Evolutionary conservation across 805 yeast genomes (phyloP), one percentile per base, ranked within the genome.

Genomic region (Candida tibetensis): DNA sequence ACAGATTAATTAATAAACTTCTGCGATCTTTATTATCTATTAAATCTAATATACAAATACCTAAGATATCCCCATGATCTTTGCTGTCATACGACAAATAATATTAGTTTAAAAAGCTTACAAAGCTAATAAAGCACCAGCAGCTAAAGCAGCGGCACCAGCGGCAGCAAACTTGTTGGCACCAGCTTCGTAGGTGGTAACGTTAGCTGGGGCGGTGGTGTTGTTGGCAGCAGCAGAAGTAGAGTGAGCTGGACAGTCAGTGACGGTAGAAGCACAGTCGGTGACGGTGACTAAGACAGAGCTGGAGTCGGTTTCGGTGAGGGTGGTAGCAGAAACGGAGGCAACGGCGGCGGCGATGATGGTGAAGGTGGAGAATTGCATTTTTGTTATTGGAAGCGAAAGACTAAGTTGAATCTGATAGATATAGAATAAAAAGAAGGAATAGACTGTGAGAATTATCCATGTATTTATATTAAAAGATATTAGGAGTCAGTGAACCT

Each of bases 71-170:
- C 25, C 25, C 9, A 27, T 27, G n/a, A 13, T 13, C 5, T 12
- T 12, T 14, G 29, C 29, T 12, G 13, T 12, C 7, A 12, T 6
- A 6, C 6, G 29, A 19, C 25, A 25, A 18, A 17, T 14, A 19
- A 29, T 28, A 35, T 21, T 35, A 35, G 38, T 33, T 21, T 39
- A 42, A 35, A n/a, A 26, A 27, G 22, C 39, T 46, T 46, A 46
- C 45, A 46, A 46, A 40, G 49, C 49, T 41, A 46, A 76, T 57
- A 68, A 66, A 61, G 72, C 74, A 66, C 72, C 72, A 37, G 67
- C 68, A 58, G 72, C 72, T 58, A 68, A 60, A 51, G 69, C 72
- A 59, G 66, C 72, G 53, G 63, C 71, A 65, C 72, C 74, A 41
- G 62, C 72, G 45, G 69, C 71, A 53, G 51, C 55, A 43, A 39